A percentile compares a stretch with the other conserved stretches of the same genome.
These are phyloP conservation scores for Hymenoscyphus scutula DNA, from an alignment of 2,329 filamentous ascomycete genomes.

Conservation along the genomic window DNA sequence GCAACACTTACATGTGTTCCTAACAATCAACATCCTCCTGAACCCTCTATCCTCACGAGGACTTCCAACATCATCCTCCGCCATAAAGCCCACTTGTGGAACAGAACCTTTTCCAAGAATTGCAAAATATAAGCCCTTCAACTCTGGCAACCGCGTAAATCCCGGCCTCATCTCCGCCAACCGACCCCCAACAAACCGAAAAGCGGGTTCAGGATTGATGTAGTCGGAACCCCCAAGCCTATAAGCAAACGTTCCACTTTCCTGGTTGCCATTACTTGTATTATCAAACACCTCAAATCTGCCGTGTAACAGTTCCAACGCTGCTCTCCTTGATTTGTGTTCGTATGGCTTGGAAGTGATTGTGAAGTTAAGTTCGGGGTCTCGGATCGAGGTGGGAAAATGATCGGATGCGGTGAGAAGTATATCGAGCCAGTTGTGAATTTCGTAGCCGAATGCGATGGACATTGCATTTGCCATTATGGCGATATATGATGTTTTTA, in stretches of 20 bases:
- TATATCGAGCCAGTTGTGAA: neutral
- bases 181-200: neutral
- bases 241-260: neutral
- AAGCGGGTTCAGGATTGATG: neutral
- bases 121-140: neutral
- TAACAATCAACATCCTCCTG: neutral
- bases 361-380: neutral
- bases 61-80: neutral
- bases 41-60: neutral
- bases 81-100: neutral
- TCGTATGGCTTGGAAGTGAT: neutral
- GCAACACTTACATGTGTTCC: neutral
- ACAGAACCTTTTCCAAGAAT: neutral
- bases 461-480: slow-evolving; percentile 7
- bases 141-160: neutral
- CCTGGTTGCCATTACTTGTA: neutral
- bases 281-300: neutral
- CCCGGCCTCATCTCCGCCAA: neutral
- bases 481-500: neutral
- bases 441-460: slow-evolving; percentile 4
- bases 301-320: neutral
- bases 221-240: neutral
- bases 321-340: neutral
- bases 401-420: neutral
- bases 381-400: neutral